Evolutionary conservation across 106 monocot genomes (phyloP).

Genomic region (Amphibolis antarctica): DNA sequence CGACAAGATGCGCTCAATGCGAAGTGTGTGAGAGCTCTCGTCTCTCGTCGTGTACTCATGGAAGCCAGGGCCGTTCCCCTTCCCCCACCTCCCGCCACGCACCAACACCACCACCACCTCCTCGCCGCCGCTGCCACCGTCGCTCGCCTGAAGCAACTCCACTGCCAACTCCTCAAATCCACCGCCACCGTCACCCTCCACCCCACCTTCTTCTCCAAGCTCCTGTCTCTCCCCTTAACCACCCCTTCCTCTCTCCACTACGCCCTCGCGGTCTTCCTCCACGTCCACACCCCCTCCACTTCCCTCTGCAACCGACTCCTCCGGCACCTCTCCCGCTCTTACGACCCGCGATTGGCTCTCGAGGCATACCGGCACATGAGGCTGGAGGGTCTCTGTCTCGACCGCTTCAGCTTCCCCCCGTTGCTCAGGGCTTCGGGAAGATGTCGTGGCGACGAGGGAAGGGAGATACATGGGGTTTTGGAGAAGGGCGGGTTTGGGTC

Average conservation of each 20-base stretch:
- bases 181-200: constrained; percentile 3
- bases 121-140: constrained; percentile 22
- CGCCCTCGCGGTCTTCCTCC: constrained; percentile 43
- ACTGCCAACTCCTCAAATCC: constrained; percentile 34
- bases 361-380: constrained; percentile 35
- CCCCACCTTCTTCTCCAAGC: constrained; percentile 41
- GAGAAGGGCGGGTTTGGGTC: constrained; percentile 37
- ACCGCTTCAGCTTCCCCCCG: constrained; percentile 42
- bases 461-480: constrained; percentile 48
- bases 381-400: constrained; percentile 11
- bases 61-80: neutral
- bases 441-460: neutral
- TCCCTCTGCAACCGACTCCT: constrained; percentile 38
- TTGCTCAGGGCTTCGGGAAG: constrained; percentile 33
- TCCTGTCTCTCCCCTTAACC: constrained; percentile 32
- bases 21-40: neutral
- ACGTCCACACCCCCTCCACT: constrained; percentile 15
- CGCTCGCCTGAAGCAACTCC: constrained; percentile 47
- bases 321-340: constrained; percentile 18
- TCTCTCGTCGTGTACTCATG: neutral
- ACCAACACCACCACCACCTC: constrained; percentile 16
- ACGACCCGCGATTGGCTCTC: constrained; percentile 20
- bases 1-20: no score
- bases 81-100: neutral
- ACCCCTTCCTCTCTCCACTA: constrained; percentile 32